Percentiles rank a stretch among this genome's conserved stretches.
Conservation (phyloP, 148 eudicot genomes). For the Spergularia bocconei region DNA sequence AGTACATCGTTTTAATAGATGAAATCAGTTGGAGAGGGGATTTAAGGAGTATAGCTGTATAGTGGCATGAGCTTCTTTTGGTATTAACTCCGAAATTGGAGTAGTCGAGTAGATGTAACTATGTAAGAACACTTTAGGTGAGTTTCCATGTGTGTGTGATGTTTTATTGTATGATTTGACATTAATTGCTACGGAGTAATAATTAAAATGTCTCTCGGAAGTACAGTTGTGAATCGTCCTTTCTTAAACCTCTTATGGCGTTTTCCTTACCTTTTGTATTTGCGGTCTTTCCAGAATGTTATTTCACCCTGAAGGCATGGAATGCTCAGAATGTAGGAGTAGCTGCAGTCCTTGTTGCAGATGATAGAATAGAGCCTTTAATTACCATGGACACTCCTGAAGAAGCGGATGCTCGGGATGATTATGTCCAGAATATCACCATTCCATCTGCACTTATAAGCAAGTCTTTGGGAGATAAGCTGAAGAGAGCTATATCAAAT, state of each 20-base stretch:
- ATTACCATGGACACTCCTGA: slow-evolving; percentile 97
- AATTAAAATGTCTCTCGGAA: background rate
- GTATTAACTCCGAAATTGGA: too few species aligned
- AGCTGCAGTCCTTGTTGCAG: slow-evolving; percentile 82
- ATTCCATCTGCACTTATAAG: slow-evolving; percentile 88
- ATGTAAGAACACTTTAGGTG: background rate
- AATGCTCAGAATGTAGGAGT: slow-evolving; percentile 90
- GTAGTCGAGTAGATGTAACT: background rate
- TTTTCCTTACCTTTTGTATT: slow-evolving; percentile 9
- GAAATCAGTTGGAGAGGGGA: too few species aligned
- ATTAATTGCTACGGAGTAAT: too few species aligned
- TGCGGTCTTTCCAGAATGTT: slow-evolving; percentile 57
- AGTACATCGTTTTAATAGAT: too few species aligned
- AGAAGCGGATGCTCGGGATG: slow-evolving; percentile 50
- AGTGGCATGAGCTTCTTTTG: too few species aligned
- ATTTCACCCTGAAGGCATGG: slow-evolving; percentile 93
- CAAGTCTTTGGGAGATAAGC: slow-evolving; percentile 65
- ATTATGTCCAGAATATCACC: slow-evolving; percentile 70
- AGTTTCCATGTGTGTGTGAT: background rate
- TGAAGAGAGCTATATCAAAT: slow-evolving; percentile 57
- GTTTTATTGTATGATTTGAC: background rate
- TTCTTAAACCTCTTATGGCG: background rate
- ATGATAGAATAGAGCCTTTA: slow-evolving; percentile 70
- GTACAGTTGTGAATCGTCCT: background rate
- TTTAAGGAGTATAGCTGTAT: too few species aligned